Base-by-base conservation (phyloP, 352 stramenopile genomes). In the Globisporangium mamillatum region DNA sequence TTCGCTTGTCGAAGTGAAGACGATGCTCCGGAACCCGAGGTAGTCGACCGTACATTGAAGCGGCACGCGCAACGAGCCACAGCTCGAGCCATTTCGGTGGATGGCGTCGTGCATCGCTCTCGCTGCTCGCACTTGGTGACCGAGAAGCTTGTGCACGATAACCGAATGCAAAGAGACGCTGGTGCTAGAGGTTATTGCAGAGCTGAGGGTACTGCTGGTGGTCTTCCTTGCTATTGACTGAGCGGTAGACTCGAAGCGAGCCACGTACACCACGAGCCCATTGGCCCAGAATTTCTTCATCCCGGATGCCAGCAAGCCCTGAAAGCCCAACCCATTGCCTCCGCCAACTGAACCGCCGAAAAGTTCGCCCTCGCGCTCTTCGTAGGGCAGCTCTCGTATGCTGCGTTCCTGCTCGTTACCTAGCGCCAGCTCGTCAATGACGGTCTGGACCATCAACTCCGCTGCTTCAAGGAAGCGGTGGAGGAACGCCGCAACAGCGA, bases 1-100 rank as follows among this genome's bases (percentile, higher is more conserved):
- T 20, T 22, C 12, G 32, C 12, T 14, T 22, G 7, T 53, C 36
- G 76, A 80, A 44, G 78, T 80, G 7, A 93, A 61, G 1, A 90
- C 77, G 20, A 86, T 74, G 14, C 68, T 75, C 7, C 80, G 78
- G 55, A 81, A 88, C 1, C 83, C 85, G 25, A 90, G 61, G 53
- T 91, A 79, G 69, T 93, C 81, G 20, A 91, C 67, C 10, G 59
- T 65, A 52, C 85, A 91, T 59, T 93, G 82, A 0, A 93, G 70
- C 0, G 82, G 85, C 16, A 91, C 69, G 27, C 70, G 64, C 16
- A 76, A 27, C 22, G 52, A 44, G 8, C 44, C 4, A 46, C 22
- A 38, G 59, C 56, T 41, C 0, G 8, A 12, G 12, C 1, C 29
- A 27, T 22, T 6, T 5, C 64, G 55, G 4, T 73, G 46, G 20